These are phyloP conservation scores for Candida argentea DNA, from an alignment of 805 yeast genomes.

Conservation along the genomic window DNA sequence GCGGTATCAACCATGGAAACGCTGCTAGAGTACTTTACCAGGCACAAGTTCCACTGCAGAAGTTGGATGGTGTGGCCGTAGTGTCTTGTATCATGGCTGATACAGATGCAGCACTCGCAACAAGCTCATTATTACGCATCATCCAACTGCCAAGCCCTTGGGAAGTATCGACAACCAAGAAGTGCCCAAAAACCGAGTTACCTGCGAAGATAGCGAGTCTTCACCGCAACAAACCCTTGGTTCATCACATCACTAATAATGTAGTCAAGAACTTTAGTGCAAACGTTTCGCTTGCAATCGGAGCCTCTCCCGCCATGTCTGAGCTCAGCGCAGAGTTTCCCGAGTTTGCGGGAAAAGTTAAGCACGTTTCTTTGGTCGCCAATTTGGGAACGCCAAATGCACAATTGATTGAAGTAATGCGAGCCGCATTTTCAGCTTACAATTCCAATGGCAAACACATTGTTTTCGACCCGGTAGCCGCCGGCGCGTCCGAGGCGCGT, in stretches of 20 bases:
- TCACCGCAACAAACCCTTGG: slow-evolving; percentile 40
- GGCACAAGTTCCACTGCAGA: slow-evolving; percentile 33
- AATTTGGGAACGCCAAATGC: slow-evolving; percentile 69
- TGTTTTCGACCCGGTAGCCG: slow-evolving; percentile 88
- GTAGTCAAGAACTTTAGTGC: slow-evolving; percentile 90
- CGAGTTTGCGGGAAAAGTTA: slow-evolving; percentile 46
- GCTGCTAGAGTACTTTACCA: slow-evolving; percentile 47
- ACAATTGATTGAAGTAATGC: slow-evolving; percentile 30
- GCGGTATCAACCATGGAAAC: slow-evolving; percentile 64
- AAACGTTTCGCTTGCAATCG: slow-evolving; percentile 72
- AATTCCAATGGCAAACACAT: slow-evolving; percentile 49
- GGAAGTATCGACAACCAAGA: not conserved
- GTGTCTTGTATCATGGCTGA: slow-evolving; percentile 80
- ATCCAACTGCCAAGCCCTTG: slow-evolving; percentile 15
- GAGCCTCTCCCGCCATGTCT: slow-evolving; percentile 86
- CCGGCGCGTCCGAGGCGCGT: slow-evolving; percentile 67
- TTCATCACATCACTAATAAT: slow-evolving; percentile 80
- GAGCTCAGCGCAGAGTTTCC: slow-evolving; percentile 58
- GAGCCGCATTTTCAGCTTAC: slow-evolving; percentile 48
- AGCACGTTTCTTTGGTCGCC: slow-evolving; percentile 47
- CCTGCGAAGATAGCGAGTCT: slow-evolving; percentile 8
- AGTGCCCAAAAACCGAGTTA: not conserved
- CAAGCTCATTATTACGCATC: slow-evolving; percentile 25
- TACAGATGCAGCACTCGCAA: slow-evolving; percentile 40
- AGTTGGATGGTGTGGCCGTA: slow-evolving; percentile 75